Evolutionary conservation across 768 basidiomycete genomes (phyloP).

Genomic region (Calvatia gigantea): DNA sequence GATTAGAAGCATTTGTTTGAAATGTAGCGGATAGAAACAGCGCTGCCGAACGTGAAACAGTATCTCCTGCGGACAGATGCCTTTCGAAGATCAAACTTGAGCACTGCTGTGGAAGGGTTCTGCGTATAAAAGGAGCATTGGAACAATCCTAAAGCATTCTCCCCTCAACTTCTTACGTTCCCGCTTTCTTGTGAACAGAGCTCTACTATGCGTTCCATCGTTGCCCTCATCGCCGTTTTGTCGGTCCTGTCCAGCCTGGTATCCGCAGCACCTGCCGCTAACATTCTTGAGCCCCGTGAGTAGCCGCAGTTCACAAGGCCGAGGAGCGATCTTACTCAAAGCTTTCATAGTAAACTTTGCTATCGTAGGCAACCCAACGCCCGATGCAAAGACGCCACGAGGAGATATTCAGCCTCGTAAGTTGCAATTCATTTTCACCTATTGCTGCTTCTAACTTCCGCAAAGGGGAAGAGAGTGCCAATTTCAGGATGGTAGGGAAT

Average conservation of each 20-base stretch:
- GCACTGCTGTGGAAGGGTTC: neutral
- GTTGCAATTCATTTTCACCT: neutral
- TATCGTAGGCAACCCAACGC: slow-evolving; percentile 5
- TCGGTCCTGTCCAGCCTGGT: neutral
- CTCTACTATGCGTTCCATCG: neutral
- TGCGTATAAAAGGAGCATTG: neutral
- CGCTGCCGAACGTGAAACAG: slow-evolving; percentile 1
- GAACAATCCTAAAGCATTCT: neutral
- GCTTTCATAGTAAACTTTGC: neutral
- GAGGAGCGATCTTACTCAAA: neutral
- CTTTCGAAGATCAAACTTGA: slow-evolving; percentile 1
- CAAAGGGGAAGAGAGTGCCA: neutral
- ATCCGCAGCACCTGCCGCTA: neutral
- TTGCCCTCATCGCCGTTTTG: neutral
- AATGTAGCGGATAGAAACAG: neutral
- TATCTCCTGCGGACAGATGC: neutral
- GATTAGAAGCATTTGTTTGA: neutral
- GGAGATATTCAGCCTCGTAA: neutral
- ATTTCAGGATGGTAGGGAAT: slow-evolving; percentile 3
- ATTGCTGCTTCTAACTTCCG: neutral
- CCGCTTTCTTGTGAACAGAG: neutral
- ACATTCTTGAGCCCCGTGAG: neutral
- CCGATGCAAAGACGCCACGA: neutral
- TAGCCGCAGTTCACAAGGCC: neutral
- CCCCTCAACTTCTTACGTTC: no score